Evolutionary conservation across 2,329 filamentous ascomycete species (phyloP).

Genomic region (Ampelomyces quisqualis): DNA sequence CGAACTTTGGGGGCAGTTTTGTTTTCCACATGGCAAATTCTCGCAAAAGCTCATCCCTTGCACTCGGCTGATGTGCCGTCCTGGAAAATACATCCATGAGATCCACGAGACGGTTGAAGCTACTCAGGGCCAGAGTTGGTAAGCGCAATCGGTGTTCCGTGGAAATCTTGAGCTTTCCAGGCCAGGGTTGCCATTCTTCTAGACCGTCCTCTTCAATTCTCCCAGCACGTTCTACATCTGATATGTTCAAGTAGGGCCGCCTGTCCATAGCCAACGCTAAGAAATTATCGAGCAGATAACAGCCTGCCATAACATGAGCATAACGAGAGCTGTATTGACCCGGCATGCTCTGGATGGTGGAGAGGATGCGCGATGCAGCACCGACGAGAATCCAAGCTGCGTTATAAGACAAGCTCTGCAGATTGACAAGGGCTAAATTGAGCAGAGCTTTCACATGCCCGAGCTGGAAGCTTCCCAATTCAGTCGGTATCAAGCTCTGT

Average conservation of each 20-base stretch:
- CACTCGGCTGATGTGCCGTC: conserved; percentile 13
- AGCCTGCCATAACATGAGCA: conserved; percentile 54
- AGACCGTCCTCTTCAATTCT: conserved; percentile 64
- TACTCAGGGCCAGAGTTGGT: conserved; percentile 51
- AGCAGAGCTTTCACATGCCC: conserved; percentile 47
- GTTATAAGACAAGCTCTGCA: conserved; percentile 58
- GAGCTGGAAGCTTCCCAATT: conserved; percentile 33
- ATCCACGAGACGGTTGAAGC: conserved; percentile 54
- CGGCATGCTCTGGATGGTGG: conserved; percentile 42
- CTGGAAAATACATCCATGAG: conserved; percentile 27
- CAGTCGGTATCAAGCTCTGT: conserved; percentile 29
- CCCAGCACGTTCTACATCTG: conserved; percentile 51
- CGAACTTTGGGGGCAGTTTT: conserved; percentile 24
- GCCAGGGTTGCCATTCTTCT: conserved; percentile 75
- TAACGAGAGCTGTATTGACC: conserved; percentile 30
- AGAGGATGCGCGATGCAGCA: conserved; percentile 57
- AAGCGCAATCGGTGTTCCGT: conserved; percentile 12
- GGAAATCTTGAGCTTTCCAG: conserved; percentile 49
- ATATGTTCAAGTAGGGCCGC: conserved; percentile 52
- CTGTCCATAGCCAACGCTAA: conserved; percentile 54
- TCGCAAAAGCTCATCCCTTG: conserved; percentile 30
- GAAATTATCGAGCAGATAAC: conserved; percentile 63
- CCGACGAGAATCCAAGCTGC: conserved; percentile 66
- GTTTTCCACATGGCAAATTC: conserved; percentile 43
- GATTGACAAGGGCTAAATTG: conserved; percentile 60